These are phyloP conservation scores for Oidiodendron maius DNA, from an alignment of 495 filamentous ascomycete genomes.

Conservation along the genomic window DNA sequence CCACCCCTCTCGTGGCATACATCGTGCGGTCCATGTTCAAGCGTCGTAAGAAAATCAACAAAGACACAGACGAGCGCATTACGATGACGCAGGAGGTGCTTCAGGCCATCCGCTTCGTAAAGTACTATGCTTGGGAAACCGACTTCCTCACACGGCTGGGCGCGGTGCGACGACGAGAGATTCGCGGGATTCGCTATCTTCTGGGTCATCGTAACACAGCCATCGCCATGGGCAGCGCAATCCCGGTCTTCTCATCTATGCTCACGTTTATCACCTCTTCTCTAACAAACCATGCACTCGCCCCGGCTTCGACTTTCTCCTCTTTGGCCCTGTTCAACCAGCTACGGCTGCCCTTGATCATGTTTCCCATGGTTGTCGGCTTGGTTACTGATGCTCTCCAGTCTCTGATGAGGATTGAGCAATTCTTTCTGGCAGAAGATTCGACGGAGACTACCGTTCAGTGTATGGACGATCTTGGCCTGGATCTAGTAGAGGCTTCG, in stretches of 20 bases:
- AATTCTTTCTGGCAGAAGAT: conserved; percentile 80
- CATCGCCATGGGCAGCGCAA: conserved; percentile 58
- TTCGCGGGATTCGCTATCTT: conserved; percentile 69
- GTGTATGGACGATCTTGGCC: not conserved
- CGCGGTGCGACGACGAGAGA: conserved; percentile 64
- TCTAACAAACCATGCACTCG: conserved; percentile 59
- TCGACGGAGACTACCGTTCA: not conserved
- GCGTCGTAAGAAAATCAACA: conserved; percentile 72
- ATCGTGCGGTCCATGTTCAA: conserved; percentile 63
- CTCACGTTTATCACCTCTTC: conserved; percentile 87
- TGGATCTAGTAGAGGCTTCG: conserved; percentile 62
- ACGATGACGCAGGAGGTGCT: conserved; percentile 86
- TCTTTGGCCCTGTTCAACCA: conserved; percentile 88
- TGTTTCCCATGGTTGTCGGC: conserved; percentile 79
- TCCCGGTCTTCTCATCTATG: conserved; percentile 90
- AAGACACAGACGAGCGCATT: conserved; percentile 82
- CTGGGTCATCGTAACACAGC: conserved; percentile 75
- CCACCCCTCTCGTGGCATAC: conserved; percentile 62
- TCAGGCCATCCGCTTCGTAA: conserved; percentile 84
- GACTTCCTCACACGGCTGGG: conserved; percentile 69
- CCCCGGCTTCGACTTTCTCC: conserved; percentile 80
- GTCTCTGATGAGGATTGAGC: conserved; percentile 72
- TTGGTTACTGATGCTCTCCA: conserved; percentile 80
- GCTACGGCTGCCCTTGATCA: conserved; percentile 77
- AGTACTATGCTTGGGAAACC: conserved; percentile 89